Evolutionary conservation across 768 basidiomycete genomes (phyloP).

Genomic region (Kwoniella sp.): DNA sequence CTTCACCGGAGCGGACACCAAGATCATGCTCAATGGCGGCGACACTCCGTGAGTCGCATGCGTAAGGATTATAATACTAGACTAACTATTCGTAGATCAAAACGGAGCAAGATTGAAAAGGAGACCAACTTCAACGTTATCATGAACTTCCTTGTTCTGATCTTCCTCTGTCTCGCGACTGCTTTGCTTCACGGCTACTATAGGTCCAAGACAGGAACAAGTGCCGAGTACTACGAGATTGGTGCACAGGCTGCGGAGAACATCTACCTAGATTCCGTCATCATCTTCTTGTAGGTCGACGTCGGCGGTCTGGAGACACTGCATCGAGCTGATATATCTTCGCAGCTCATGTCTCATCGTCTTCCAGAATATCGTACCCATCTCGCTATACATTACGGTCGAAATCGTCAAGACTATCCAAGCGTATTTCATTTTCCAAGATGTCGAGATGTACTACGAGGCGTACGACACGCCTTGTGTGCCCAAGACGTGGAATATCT

Average conservation of each 20-base stretch:
- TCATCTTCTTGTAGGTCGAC: slow-evolving; percentile 93
- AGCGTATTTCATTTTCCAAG: slow-evolving; percentile 92
- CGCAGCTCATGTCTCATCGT: slow-evolving; percentile 86
- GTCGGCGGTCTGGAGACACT: too few relatives aligned
- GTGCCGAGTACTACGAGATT: slow-evolving; percentile 67
- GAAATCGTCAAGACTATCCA: slow-evolving; percentile 98
- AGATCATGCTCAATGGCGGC: slow-evolving; percentile 67
- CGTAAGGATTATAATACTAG: background rate
- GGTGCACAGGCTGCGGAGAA: slow-evolving; percentile 63
- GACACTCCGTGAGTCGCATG: slow-evolving; percentile 60
- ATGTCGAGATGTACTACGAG: slow-evolving; percentile 92
- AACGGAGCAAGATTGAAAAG: slow-evolving; percentile 93
- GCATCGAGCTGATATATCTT: slow-evolving; percentile 54
- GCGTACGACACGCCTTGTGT: slow-evolving; percentile 78
- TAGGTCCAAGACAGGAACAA: slow-evolving; percentile 61
- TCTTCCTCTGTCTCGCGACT: slow-evolving; percentile 69
- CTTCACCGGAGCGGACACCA: slow-evolving; percentile 78
- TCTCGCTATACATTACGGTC: slow-evolving; percentile 93
- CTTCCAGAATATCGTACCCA: slow-evolving; percentile 95
- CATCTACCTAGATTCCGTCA: slow-evolving; percentile 65
- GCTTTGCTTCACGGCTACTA: slow-evolving; percentile 66
- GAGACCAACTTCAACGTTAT: slow-evolving; percentile 92
- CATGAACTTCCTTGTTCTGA: slow-evolving; percentile 79
- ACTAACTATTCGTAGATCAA: slow-evolving; percentile 62
- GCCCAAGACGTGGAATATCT: slow-evolving; percentile 98